Percentiles rank a stretch among this genome's conserved stretches.
Conservation (phyloP, 768 basidiomycete genomes). For the Boletus rubescentipes region DNA sequence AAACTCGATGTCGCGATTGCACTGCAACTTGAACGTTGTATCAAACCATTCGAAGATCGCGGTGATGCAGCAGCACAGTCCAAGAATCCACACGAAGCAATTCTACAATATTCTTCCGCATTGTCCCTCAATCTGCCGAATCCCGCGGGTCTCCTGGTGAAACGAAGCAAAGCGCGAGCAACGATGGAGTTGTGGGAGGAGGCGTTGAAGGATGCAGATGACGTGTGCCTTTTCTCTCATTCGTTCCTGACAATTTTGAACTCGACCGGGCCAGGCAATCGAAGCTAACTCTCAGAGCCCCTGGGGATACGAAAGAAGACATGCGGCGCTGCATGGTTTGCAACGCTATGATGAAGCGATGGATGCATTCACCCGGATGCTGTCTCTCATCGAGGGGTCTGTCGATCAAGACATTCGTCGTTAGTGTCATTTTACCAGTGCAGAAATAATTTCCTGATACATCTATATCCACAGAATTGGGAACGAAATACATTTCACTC, state of each 20-base stretch:
- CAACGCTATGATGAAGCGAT: neutral
- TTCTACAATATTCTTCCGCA: conserved; percentile 2
- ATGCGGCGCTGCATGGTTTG: neutral
- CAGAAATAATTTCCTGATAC: neutral
- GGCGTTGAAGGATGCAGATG: conserved; percentile 12
- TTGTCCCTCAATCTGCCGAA: neutral
- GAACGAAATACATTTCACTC: neutral
- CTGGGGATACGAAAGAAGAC: conserved; percentile 5
- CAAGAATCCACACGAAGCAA: neutral
- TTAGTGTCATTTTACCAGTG: neutral
- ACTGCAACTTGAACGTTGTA: neutral
- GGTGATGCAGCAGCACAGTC: conserved; percentile 1
- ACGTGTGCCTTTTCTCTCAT: neutral
- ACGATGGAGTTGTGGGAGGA: conserved; percentile 1
- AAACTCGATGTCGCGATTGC: neutral
- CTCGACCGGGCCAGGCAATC: neutral
- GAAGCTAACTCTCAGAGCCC: neutral
- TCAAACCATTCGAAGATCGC: neutral
- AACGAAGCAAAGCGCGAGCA: conserved; percentile 5
- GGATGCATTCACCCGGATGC: neutral
- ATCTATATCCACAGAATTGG: neutral
- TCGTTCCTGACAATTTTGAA: neutral
- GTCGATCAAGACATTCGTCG: neutral
- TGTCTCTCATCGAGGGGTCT: neutral
- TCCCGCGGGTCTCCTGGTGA: neutral